A percentile compares a stretch with the other conserved stretches of the same genome.
Evolutionary conservation across 306 rosid species (phyloP).

Genomic region (Leucaena leucocephala): DNA sequence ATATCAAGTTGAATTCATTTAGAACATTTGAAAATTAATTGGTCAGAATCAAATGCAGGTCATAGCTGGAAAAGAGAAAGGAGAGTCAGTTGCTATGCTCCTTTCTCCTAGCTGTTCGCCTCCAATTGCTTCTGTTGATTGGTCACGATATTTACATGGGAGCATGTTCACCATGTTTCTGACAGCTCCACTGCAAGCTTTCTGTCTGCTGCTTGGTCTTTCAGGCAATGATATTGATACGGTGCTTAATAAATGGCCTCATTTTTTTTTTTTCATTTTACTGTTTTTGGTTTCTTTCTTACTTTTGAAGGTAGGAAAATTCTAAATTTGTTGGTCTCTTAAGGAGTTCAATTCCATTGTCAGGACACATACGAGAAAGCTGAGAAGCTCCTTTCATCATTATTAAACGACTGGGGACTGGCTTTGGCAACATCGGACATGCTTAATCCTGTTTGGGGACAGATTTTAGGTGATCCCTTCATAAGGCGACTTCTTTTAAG

Average conservation of each 20-base stretch:
- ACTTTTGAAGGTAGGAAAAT: constrained; percentile 27
- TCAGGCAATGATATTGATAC: constrained; percentile 68
- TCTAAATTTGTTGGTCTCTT: constrained; percentile 22
- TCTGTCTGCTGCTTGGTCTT: constrained; percentile 76
- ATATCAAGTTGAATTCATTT: constrained; percentile 3
- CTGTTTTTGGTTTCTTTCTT: constrained; percentile 16
- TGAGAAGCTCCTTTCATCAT: constrained; percentile 67
- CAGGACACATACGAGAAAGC: constrained; percentile 81
- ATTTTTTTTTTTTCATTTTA: constrained; percentile 28
- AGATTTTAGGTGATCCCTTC: constrained; percentile 80
- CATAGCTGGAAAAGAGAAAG: constrained; percentile 74
- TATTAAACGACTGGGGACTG: constrained; percentile 71
- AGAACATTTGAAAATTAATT: constrained; percentile 26
- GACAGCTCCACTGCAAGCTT: constrained; percentile 89
- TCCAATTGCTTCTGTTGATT: constrained; percentile 44
- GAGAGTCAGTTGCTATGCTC: constrained; percentile 90
- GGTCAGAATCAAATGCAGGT: constrained; percentile 50
- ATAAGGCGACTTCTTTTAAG: constrained; percentile 87
- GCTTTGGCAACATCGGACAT: constrained; percentile 60
- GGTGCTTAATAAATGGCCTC: constrained; percentile 49
- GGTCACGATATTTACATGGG: constrained; percentile 60
- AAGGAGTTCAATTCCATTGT: constrained; percentile 36
- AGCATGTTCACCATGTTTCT: constrained; percentile 92
- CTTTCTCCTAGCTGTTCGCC: constrained; percentile 69
- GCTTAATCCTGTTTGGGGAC: constrained; percentile 89